Evolutionary conservation across 257 asterid genomes (phyloP), one percentile per base, ranked within the genome.

Genomic region (Solanum lycopersicoides): DNA sequence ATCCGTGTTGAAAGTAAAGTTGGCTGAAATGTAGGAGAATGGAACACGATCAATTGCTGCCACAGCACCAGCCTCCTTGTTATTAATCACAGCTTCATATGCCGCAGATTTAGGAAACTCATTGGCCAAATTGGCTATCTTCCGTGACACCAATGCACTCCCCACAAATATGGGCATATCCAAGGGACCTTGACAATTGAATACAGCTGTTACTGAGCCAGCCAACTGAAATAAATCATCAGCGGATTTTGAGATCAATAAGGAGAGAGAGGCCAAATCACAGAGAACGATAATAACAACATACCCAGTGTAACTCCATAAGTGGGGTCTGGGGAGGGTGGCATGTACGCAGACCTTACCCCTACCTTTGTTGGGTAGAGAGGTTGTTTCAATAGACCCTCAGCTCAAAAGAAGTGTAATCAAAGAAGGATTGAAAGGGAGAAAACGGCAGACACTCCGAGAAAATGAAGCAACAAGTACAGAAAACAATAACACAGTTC

Each of bases 161-260:
- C 99, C 99, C 87, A 97, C 98, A 89, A 97, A 97, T 83, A 93
- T 92, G 73, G 99, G 99, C 87, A 98, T 96, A 92, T 95, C 99
- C 92, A 97, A 91, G 15, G 99, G 99, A 82, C 99, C 99, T 97
- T 97, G 99, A 91, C 99, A 97, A 90, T 95, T 95, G 93, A 97
- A 97, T 37, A 95, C 98, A 69, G 99, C 95, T 53, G 99, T 97
- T 76, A 97, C 96, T 20, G 98, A 95, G 88, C 99, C 99, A 86
- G 99, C 99, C 93, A 97, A 90, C 99, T 97, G 94, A 87, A 91
- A 91, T 65, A 88, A 90, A 53, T 71, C 86, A 86, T 86, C 80
- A 89, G 86, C 59, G 80, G 74, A 86, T 47, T 79, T 47, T 50
- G 45, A 82, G 45, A 82, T 82, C 85, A 50, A 50, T 82, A 18